Percentiles rank a stretch among this genome's conserved stretches.
phyloP scores from a whole-genome alignment of 108 stramenopile species.

The Nitzschia putrida region DNA sequence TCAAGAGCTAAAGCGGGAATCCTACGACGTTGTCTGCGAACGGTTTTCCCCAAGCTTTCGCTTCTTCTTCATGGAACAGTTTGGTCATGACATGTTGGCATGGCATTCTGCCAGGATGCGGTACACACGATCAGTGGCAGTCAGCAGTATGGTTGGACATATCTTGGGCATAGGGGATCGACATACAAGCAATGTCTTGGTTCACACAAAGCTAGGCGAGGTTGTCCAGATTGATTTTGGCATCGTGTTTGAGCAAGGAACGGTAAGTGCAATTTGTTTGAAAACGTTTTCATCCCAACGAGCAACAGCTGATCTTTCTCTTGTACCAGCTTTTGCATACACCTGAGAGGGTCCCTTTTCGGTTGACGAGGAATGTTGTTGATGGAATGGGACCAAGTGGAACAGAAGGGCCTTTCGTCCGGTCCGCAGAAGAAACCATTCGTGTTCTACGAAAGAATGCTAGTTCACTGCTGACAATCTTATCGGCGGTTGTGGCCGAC shows the following conservation, averaged over 20 bases:
- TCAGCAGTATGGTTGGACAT: constrained; percentile 94
- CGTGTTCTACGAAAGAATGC: constrained; percentile 78
- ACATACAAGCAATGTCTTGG: constrained; percentile 93
- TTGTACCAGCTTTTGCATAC: constrained; percentile 49
- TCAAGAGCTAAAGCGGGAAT: constrained; percentile 40
- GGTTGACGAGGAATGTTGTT: constrained; percentile 95
- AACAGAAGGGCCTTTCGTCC: constrained; percentile 87
- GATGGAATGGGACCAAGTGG: constrained; percentile 95
- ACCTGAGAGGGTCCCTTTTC: constrained; percentile 97
- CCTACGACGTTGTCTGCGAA: constrained; percentile 66
- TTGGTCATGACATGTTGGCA: constrained; percentile 72
- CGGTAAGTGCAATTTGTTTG: constrained; percentile 45
- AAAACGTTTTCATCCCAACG: neutral
- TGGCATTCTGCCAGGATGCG: constrained; percentile 86
- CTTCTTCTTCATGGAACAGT: constrained; percentile 95
- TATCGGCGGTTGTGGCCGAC: constrained; percentile 93
- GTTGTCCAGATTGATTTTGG: constrained; percentile 99
- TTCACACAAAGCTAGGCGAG: constrained; percentile 87
- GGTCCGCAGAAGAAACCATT: constrained; percentile 80
- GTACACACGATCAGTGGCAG: constrained; percentile 93
- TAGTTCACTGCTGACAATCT: constrained; percentile 84
- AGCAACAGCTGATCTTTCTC: neutral
- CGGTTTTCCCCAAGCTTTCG: constrained; percentile 91
- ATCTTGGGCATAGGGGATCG: constrained; percentile 99
- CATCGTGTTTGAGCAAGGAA: constrained; percentile 98